Evolutionary conservation across 805 yeast species (phyloP).

Genomic region (Kregervanrija delftensis): DNA sequence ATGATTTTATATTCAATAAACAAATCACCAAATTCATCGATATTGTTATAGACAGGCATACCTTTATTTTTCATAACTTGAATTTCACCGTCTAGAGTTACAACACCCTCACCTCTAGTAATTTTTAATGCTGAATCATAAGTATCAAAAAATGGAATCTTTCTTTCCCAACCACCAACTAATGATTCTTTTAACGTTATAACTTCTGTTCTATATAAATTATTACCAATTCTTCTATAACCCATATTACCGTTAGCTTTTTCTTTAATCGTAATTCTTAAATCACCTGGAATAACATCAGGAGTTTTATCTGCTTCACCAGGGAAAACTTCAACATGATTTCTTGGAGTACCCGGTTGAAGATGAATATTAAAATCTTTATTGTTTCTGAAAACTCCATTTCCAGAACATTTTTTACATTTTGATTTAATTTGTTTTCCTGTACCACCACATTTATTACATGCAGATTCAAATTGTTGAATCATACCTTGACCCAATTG

Average conservation of each 20-base stretch:
- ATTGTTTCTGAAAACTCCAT: slow-evolving; percentile 48
- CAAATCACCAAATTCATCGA: slow-evolving; percentile 49
- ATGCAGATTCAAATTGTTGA: slow-evolving; percentile 73
- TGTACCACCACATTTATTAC: slow-evolving; percentile 74
- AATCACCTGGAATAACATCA: slow-evolving; percentile 75
- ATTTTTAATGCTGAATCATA: slow-evolving; percentile 40
- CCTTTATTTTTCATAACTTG: slow-evolving; percentile 73
- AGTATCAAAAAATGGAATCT: slow-evolving; percentile 59
- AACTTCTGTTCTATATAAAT: slow-evolving; percentile 77
- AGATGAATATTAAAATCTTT: slow-evolving; percentile 58
- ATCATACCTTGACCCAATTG: slow-evolving; percentile 89
- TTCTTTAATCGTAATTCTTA: slow-evolving; percentile 58
- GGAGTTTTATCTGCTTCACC: slow-evolving; percentile 87
- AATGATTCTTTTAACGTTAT: slow-evolving; percentile 66
- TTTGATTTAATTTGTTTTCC: slow-evolving; percentile 61
- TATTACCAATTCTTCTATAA: slow-evolving; percentile 69
- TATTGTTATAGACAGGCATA: slow-evolving; percentile 62
- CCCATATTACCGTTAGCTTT: slow-evolving; percentile 57
- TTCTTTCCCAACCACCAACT: slow-evolving; percentile 74
- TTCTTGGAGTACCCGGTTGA: slow-evolving; percentile 64
- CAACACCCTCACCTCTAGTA: slow-evolving; percentile 42
- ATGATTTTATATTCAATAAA: slow-evolving; percentile 43
- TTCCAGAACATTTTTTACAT: slow-evolving; percentile 69
- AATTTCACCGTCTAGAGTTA: slow-evolving; percentile 59
- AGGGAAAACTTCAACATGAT: slow-evolving; percentile 46